Evolutionary conservation across 768 basidiomycete genomes (phyloP), one percentile per base, ranked within the genome.

Genomic region (Suillus sp.): DNA sequence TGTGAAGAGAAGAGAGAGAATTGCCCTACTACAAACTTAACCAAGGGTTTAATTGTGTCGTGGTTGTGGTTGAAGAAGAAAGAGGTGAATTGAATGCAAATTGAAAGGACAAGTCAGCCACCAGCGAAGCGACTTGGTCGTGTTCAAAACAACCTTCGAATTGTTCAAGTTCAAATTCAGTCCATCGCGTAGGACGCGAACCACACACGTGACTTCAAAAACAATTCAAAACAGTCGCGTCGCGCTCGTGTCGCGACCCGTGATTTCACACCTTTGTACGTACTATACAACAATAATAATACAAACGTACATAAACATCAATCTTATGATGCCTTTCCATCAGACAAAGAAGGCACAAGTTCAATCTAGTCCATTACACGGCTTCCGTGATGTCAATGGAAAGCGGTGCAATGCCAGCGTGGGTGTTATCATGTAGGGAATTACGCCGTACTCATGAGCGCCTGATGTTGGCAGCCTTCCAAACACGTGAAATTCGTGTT

Each of bases 191-290:
- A 73, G 5, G 70, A 75, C 74, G 74, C 74, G 74, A 75, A 75
- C 75, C 71, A 70, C 60, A 10, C 78, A 79, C 78, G 78, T 79
- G 78, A 75, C 68, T 32, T 48, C 22, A 64, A 68, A 72, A 79
- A 79, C 63, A 76, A 42, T 35, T 61, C 70, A 76, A 64, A 75
- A 75, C 75, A 75, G 72, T 67, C 74, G 68, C 74, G 75, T 75
- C 74, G 74, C 74, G 74, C 70, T 59, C 66, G 62, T 35, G 14
- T 47, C 50, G 55, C 59, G 51, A 65, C 58, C 48, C 65, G 56
- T 53, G 30, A 38, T 43, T 45, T 60, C 27, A 62, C 61, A 34
- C 22, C 55, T 56, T 38, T 40, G 56, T 57, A 57, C 54, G 51
- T 53, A 53, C 51, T 25, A 43, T n/a, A 22, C 7, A 16, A 55